Evolutionary conservation across 2,329 filamentous ascomycete genomes (phyloP), one percentile per base, ranked within the genome.

Genomic region (Fusarium nygamai): DNA sequence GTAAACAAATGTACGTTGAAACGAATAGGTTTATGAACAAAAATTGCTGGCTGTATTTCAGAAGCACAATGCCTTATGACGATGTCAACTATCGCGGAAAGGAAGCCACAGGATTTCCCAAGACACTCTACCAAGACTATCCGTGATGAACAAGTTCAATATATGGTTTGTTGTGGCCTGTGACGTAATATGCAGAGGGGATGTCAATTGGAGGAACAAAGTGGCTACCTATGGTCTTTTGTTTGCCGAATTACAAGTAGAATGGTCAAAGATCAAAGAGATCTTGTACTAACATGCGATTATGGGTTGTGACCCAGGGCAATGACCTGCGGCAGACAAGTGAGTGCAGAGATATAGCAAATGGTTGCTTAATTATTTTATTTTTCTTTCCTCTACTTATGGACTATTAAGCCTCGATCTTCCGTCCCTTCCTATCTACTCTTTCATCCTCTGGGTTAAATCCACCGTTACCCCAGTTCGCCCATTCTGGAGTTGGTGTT

Each of bases 391-490:
- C 39, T 13, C 39, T 29, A 10, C n/a, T 66, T 34, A 19, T 29
- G 54, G 47, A 54, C 70, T 72, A 78, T 53, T 61, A 76, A 24
- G 74, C 65, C 72, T 86, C 88, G 70, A 90, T 89, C 74, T 89
- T 90, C 78, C 92, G 91, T 5, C 95, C 95, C 84, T 98, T 98
- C 76, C 92, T 89, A 82, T 96, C 93, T 14, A 98, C 95, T 72
- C 96, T 89, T 82, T 93, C 90, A 83, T 98, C 96, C 56, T 93
- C 88, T 2, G 96, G 96, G 84, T 98, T 94, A 81, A 98, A 98
- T 0, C 96, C 96, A 5, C 96, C 96, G 74, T 95, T 94, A 0
- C 96, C 96, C 94, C 95, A 98, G 24, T 92, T 90, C 16, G 96
- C 96, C 96, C 96, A 98, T 80, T 98, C 94, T 2, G 95, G 94